These are phyloP conservation scores for Raffaelea arxii DNA, from an alignment of 2,329 filamentous ascomycete genomes.

Conservation along the genomic window DNA sequence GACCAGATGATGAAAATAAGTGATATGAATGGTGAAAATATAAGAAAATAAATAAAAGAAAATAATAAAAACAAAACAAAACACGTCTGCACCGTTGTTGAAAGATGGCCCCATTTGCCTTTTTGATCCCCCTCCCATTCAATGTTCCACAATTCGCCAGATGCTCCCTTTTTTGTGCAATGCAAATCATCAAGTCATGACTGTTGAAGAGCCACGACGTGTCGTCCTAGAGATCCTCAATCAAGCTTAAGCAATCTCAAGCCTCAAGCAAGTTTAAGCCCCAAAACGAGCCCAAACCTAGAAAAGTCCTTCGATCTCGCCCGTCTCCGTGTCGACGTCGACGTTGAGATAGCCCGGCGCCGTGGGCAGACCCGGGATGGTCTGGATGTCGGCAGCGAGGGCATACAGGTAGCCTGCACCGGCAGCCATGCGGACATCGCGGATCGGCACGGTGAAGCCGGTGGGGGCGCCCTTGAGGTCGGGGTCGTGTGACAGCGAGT, in stretches of 20 bases:
- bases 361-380: conserved; percentile 89
- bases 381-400: conserved; percentile 94
- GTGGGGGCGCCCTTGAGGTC: conserved; percentile 89
- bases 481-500: conserved; percentile 88
- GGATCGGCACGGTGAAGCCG: conserved; percentile 88
- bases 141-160: too few species aligned
- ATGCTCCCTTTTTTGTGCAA: neutral
- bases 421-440: conserved; percentile 87
- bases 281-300: conserved; percentile 31
- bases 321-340: conserved; percentile 73
- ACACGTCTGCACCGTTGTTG: conserved; percentile 12
- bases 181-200: neutral
- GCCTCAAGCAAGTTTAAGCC: neutral
- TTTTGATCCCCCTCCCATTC: too few species aligned
- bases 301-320: conserved; percentile 81
- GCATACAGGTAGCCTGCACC: conserved; percentile 92
- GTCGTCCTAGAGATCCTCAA: neutral
- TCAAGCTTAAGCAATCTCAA: neutral
- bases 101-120: conserved; percentile 11
- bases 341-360: conserved; percentile 94
- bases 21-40: neutral
- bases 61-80: neutral
- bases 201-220: conserved; percentile 13
- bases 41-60: neutral
- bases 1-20: too few species aligned